Evolutionary conservation across 805 yeast species (phyloP).

Genomic region (Wickerhamiella alocasiicola): DNA sequence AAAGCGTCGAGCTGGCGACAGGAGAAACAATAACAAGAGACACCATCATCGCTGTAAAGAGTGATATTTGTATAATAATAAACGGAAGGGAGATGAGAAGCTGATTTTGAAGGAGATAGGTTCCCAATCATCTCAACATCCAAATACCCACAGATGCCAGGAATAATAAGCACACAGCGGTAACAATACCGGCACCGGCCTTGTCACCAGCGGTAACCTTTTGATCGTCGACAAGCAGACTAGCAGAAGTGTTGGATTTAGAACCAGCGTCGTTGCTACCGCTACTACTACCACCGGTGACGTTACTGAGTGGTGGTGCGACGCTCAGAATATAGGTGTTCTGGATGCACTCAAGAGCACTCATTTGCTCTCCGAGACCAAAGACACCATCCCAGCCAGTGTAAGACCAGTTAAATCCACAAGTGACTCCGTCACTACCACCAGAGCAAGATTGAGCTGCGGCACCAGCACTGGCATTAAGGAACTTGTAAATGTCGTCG

Average conservation of each 20-base stretch:
- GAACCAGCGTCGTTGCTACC: conserved; percentile 62
- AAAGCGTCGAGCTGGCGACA: no score
- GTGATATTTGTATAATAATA: no score
- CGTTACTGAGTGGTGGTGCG: conserved; percentile 49
- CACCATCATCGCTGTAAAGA: no score
- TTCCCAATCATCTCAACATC: conserved; percentile 39
- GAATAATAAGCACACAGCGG: conserved; percentile 56
- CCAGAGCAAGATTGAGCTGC: conserved; percentile 76
- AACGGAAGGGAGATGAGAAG: no score
- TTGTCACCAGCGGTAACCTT: conserved; percentile 49
- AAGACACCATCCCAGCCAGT: conserved; percentile 51
- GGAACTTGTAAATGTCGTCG: conserved; percentile 34
- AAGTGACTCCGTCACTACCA: conserved; percentile 67
- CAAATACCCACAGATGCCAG: conserved; percentile 60
- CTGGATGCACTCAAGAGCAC: conserved; percentile 56
- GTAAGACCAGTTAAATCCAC: conserved; percentile 62
- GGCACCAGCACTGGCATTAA: conserved; percentile 46
- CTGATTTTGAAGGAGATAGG: no score
- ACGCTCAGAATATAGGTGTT: conserved; percentile 29
- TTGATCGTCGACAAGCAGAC: conserved; percentile 19
- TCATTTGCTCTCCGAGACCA: conserved; percentile 79
- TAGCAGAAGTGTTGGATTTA: conserved; percentile 10
- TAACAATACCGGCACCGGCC: conserved; percentile 84
- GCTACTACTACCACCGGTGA: conserved; percentile 55
- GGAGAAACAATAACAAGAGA: no score